Conservation (phyloP, 768 basidiomycete species). For the Tephrocybe sp. region DNA sequence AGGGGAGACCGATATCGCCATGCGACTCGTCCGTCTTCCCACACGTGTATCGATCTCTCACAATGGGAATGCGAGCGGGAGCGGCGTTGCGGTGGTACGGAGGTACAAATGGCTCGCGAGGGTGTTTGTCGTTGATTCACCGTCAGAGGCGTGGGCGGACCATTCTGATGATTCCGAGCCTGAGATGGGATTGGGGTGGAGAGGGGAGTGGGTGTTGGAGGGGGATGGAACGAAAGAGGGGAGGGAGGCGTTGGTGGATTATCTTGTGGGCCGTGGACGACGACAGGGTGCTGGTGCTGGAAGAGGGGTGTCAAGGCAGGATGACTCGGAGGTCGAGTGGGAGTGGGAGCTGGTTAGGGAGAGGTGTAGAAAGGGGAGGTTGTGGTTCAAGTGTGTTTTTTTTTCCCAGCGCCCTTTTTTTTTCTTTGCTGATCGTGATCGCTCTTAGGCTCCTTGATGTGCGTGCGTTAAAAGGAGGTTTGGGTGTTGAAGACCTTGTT, state of each 20-base stretch:
- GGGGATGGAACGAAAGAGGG: constrained; percentile 54
- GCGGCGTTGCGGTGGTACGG: constrained; percentile 59
- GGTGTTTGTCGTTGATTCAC: constrained; percentile 49
- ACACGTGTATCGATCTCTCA: constrained; percentile 55
- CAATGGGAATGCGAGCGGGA: no score
- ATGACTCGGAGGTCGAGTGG: constrained; percentile 9
- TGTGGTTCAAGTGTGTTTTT: constrained; percentile 14
- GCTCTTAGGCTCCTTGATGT: no score
- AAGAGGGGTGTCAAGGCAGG: constrained; percentile 54
- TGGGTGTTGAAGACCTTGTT: no score
- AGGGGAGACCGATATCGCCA: constrained; percentile 22
- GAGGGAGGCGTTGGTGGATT: constrained; percentile 57
- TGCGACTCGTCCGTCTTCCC: constrained; percentile 45
- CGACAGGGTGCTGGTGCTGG: constrained; percentile 54
- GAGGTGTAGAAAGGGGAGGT: constrained; percentile 14
- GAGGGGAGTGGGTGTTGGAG: constrained; percentile 15
- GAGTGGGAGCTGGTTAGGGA: constrained; percentile 13
- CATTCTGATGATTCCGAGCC: constrained; percentile 45
- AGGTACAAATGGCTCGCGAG: constrained; percentile 66
- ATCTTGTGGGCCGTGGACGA: constrained; percentile 35
- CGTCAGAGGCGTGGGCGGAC: no score
- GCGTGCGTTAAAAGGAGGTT: no score
- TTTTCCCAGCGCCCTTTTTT: no score
- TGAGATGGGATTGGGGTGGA: constrained; percentile 56
- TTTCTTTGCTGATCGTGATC: no score